Conservation (phyloP, 495 filamentous ascomycete genomes). For the Bathelium albidoporum region DNA sequence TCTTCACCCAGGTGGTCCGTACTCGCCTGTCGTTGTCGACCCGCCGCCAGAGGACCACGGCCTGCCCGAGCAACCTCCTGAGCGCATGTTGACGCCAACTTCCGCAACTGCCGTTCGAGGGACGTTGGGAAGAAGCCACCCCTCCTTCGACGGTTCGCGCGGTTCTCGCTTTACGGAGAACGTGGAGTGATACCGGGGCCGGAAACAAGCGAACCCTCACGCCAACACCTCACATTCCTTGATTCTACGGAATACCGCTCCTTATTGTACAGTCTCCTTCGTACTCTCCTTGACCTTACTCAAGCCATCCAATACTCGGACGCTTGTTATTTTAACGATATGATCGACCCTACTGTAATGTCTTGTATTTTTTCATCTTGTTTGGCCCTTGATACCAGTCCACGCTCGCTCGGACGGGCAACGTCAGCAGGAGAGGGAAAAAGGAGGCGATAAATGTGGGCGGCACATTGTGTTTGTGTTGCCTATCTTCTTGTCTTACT, state of each 20-base stretch:
- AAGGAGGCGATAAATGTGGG: neutral
- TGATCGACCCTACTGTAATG: neutral
- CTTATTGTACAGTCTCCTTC: conserved; percentile 3
- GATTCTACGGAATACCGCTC: neutral
- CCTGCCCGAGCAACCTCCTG: neutral
- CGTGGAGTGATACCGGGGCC: neutral
- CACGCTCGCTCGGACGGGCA: neutral
- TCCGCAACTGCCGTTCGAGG: neutral
- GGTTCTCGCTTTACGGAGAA: neutral
- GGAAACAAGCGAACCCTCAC: no score
- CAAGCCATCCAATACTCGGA: neutral
- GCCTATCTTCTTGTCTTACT: neutral
- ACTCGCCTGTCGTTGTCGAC: neutral
- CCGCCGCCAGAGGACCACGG: neutral
- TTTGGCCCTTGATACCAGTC: neutral
- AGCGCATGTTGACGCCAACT: neutral
- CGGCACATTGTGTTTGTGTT: neutral
- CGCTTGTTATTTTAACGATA: neutral
- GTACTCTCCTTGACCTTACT: neutral
- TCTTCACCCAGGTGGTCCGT: conserved; percentile 17
- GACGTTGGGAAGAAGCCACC: neutral
- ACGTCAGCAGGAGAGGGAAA: neutral
- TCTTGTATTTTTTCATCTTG: neutral
- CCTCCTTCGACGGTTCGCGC: neutral
- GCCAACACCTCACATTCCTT: neutral